Evolutionary conservation across 1,284 basidiomycete species (phyloP).

Genomic region (Ustilago esculenta): DNA sequence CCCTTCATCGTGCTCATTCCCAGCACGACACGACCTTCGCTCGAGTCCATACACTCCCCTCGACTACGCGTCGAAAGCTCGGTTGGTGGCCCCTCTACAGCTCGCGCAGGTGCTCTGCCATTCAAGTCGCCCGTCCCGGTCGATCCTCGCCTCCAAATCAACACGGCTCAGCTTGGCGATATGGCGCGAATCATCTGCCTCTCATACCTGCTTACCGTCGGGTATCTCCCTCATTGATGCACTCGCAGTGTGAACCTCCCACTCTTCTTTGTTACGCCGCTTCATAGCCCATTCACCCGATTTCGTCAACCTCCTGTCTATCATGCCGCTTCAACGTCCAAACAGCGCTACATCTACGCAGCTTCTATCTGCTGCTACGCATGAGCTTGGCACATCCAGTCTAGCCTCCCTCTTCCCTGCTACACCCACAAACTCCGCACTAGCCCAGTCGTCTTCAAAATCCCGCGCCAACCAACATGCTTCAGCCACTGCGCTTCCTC

Average conservation of each 20-base stretch:
- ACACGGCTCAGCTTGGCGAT: constrained; percentile 3
- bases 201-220: background rate
- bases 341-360: constrained; percentile 27
- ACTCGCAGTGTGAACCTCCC: background rate
- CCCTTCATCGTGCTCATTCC: no score
- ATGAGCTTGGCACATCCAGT: constrained; percentile 1
- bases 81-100: no score
- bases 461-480: constrained; percentile 8
- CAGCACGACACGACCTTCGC: no score
- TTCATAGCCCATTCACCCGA: no score
- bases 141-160: background rate
- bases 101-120: no score
- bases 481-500: constrained; percentile 2
- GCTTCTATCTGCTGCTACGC: constrained; percentile 7
- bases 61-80: no score
- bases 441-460: constrained; percentile 27
- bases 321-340: constrained; percentile 32
- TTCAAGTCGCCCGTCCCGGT: background rate
- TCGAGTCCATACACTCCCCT: no score
- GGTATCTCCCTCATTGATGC: constrained; percentile 18
- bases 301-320: background rate
- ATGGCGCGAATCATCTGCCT: constrained; percentile 8
- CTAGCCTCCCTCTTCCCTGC: constrained; percentile 5
- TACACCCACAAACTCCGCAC: constrained; percentile 21
- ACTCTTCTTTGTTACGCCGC: no score